These are phyloP conservation scores for Serpula lacrymans DNA, from an alignment of 768 basidiomycete genomes.

Conservation along the genomic window DNA sequence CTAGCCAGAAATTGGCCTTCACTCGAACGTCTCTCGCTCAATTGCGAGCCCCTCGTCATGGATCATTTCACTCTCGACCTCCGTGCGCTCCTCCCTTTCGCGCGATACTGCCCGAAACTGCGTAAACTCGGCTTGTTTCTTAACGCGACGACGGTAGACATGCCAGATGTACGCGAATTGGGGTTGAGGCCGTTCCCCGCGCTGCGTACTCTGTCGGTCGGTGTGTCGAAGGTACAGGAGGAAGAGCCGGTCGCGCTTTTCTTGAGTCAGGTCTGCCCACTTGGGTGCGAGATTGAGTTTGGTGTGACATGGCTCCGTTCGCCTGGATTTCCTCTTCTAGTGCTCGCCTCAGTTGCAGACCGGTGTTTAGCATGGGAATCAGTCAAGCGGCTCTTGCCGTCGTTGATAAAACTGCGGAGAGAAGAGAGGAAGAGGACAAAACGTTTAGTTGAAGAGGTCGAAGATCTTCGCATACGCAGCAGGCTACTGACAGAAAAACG, in stretches of 20 bases:
- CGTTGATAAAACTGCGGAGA: constrained; percentile 39
- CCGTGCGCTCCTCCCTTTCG: constrained; percentile 37
- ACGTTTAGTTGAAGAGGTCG: constrained; percentile 41
- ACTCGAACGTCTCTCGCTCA: constrained; percentile 41
- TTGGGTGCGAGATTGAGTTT: constrained; percentile 36
- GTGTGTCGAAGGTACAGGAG: constrained; percentile 45
- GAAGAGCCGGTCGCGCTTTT: constrained; percentile 46
- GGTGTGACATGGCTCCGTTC: constrained; percentile 47
- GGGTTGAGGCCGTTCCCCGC: constrained; percentile 16
- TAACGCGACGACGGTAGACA: constrained; percentile 25
- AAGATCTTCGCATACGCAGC: constrained; percentile 47
- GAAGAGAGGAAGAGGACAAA: constrained; percentile 40
- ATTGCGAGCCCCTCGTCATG: constrained; percentile 41
- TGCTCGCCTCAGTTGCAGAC: constrained; percentile 7
- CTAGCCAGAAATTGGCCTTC: constrained; percentile 45
- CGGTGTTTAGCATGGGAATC: constrained; percentile 40
- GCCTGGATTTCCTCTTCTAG: constrained; percentile 13
- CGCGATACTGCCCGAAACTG: constrained; percentile 35
- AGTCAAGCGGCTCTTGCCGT: constrained; percentile 40
- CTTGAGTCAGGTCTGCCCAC: constrained; percentile 49
- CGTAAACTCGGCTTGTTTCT: constrained; percentile 35
- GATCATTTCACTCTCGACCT: constrained; percentile 29
- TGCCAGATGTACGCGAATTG: constrained; percentile 5
- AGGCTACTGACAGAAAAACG: constrained; percentile 38
- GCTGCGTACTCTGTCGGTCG: constrained; percentile 37